phyloP scores from a whole-genome alignment of 257 asterid species.

The Fraxinus pennsylvanica region DNA sequence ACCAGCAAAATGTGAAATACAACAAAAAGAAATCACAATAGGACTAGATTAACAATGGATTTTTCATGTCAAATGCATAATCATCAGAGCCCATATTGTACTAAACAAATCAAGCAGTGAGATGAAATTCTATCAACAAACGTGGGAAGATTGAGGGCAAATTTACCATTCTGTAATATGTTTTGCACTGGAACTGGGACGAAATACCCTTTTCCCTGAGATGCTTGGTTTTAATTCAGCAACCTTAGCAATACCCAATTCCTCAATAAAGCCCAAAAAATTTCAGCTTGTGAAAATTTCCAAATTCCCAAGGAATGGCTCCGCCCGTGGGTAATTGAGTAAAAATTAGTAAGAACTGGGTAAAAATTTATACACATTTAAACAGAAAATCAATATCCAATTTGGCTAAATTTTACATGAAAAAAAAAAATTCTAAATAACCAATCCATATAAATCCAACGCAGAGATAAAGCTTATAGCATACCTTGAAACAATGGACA shows the following conservation, averaged over 20 bases:
- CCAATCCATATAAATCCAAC: no score
- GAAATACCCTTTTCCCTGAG: conserved; percentile 75
- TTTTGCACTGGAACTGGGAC: conserved; percentile 77
- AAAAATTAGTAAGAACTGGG: no score
- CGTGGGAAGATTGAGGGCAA: not conserved
- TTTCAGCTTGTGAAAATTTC: conserved; percentile 23
- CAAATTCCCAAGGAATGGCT: not conserved
- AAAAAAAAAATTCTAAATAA: no score
- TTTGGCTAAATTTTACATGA: no score
- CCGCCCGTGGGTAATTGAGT: no score
- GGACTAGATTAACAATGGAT: not conserved
- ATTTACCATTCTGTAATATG: conserved; percentile 77
- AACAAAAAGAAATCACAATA: not conserved
- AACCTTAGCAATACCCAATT: conserved; percentile 77
- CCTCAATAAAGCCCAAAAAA: conserved; percentile 17
- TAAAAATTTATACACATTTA: no score
- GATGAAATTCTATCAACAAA: not conserved
- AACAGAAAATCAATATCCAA: no score
- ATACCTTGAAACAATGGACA: no score
- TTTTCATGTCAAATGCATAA: not conserved
- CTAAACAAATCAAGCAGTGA: conserved; percentile 15
- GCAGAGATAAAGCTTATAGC: no score
- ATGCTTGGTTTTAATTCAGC: conserved; percentile 81
- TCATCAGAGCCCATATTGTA: not conserved
- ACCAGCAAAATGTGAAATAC: conserved; percentile 15